A percentile compares a stretch with the other conserved stretches of the same genome.
These are phyloP conservation scores for Trebouxia gelatinosa DNA, from an alignment of 163 green algal genomes.

Conservation along the genomic window DNA sequence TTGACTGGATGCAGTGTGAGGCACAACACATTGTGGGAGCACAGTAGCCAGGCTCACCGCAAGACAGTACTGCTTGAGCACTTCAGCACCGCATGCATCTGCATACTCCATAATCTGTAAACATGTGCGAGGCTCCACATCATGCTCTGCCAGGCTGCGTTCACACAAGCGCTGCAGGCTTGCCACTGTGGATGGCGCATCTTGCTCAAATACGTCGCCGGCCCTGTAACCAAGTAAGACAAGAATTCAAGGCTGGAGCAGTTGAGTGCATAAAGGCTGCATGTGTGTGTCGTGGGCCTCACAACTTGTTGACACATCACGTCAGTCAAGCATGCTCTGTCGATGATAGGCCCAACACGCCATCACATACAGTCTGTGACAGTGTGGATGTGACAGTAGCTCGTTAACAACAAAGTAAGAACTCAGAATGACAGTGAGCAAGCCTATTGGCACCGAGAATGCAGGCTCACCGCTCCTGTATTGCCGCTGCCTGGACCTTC, in stretches of 20 bases:
- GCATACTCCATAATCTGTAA: slow-evolving; percentile 77
- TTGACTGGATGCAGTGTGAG: no score
- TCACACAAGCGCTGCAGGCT: slow-evolving; percentile 76
- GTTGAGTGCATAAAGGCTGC: background rate
- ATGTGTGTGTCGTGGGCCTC: background rate
- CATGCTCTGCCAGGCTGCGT: slow-evolving; percentile 54
- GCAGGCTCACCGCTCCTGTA: background rate
- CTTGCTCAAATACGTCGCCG: background rate
- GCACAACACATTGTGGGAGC: no score
- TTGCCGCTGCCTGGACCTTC: background rate
- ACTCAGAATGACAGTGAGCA: background rate
- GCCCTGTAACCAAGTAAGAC: background rate
- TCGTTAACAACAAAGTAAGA: background rate
- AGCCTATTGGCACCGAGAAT: background rate
- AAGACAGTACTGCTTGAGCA: slow-evolving; percentile 72
- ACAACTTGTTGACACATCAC: background rate
- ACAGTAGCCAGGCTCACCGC: slow-evolving; percentile 34
- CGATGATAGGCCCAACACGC: background rate
- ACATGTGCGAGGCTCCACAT: slow-evolving; percentile 69
- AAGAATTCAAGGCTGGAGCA: background rate
- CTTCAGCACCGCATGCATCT: slow-evolving; percentile 61
- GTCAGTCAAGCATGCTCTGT: background rate
- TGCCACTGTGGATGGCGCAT: no score
- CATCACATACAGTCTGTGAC: background rate
- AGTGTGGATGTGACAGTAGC: background rate